Base-by-base conservation (phyloP, 352 stramenopile genomes). In the Phytophthora hybrid region DNA sequence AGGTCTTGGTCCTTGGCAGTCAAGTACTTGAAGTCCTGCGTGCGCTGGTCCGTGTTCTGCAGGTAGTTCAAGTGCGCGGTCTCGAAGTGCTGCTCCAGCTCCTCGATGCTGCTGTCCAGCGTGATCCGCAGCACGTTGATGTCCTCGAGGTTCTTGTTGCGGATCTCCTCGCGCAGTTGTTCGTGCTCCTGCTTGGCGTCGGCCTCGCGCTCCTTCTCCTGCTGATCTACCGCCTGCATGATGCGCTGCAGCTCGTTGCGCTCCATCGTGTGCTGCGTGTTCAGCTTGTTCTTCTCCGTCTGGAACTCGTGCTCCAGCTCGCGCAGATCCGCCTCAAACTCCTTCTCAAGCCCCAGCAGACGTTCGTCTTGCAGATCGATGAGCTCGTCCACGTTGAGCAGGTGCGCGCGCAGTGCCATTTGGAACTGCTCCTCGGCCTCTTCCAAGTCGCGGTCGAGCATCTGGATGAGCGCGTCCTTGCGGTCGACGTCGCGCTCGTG, bases 401-500 rank as follows among this genome's bases (percentile, higher is more conserved):
- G 77, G 63, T 98, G 94, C 3, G 81, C 79, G 13, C 93, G 83
- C 19, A 98, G 74, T 13, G 95, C 93, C 79, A 93, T 97, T 68
- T 98, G 91, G 77, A 96, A 98, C 76, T 98, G 95, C 60, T 98
- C 95, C 61, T 98, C 94, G 21, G 94, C 93, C 69, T 98, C 92
- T 51, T 97, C 92, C n/a, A 98, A 76, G 66, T 98, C 93, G 18
- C 90, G 90, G 67, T 98, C 94, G 21, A 98, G 92, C 91, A 98
- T 98, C 72, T 98, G 94, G 32, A 98, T 95, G 68, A 98, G 96
- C 14, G 94, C 94, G 75, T 98, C 95, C 66, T 98, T 98, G 34
- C 95, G 81, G 74, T 98, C 95, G 4, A 98, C 92, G 74, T 98
- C 93, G n/a, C 95, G 91, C 79, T 98, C 95, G 79, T 98, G 95